Evolutionary conservation across 2,329 filamentous ascomycete genomes (phyloP), one percentile per base, ranked within the genome.

Genomic region (Aspergillus neotritici): DNA sequence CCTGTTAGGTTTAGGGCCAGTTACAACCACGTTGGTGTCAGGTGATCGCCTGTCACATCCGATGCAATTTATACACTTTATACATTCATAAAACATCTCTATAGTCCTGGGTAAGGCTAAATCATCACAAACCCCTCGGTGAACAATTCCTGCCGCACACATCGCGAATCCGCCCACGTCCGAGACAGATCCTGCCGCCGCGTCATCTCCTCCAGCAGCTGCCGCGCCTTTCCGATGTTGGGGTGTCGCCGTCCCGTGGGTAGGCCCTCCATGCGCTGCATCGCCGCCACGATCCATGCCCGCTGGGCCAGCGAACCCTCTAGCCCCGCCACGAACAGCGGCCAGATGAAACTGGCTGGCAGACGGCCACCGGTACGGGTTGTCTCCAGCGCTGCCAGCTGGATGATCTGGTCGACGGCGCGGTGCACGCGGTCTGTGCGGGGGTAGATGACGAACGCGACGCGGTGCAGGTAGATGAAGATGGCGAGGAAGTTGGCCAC

Each of bases 371-470:
- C 34, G 16, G 49, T 48, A n/a, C n/a, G n/a, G 5, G 45, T 42
- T 5, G 55, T 49, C 33, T 65, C 63, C 11, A 57, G 53, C 3
- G 50, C 58, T 10, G 63, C 61, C 16, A 65, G 48, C 30, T 63
- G 57, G n/a, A 65, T 62, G 31, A 65, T 65, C 40, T 63, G 53
- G 32, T 62, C 55, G 4, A 65, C 62, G 7, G 62, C 62, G 4
- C 60, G 55, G 29, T 63, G 60, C 34, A 65, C 63, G 1, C 60
- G 56, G 36, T 65, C 63, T 8, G 63, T 65, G 5, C 63, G 60
- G 3, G 62, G 63, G 31, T 65, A 65, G 11, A 65, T 65, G 12
- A 61, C 61, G 40, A 65, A 65, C 5, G 63, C 63, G 6, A 65
- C 63, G 1, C 63, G 60, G 40, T 65, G 63, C 17, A 65, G 48